Base-by-base conservation (phyloP, 106 monocot species). In the Triglochin maritima region DNA sequence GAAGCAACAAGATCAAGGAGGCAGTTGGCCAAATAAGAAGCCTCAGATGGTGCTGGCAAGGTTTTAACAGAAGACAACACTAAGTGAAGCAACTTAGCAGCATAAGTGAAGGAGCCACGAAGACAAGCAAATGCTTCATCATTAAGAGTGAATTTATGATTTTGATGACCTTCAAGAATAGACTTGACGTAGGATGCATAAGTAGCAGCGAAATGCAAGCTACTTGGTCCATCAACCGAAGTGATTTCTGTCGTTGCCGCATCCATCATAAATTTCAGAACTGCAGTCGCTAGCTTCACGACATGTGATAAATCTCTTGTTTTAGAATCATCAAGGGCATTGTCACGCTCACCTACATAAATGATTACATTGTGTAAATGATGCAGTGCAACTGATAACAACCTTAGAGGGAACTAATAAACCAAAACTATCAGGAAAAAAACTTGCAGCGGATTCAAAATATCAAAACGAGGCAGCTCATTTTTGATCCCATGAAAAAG, bases 11-110 rank as follows among this genome's bases (percentile, higher is more conserved):
- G 81, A 59, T 91, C 85, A 68, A 96, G 64, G 64, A 96, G 85
- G 78, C 79, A 62, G 78, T 82, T 86, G 6, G 88, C 61, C 53
- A 96, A 85, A 68, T 59, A 59, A 50, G 83, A 91, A 14, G 58
- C 79, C 57, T 84, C 81, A 56, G 46, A 60, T 56, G 81, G 77
- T 56, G 79, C 72, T 54, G 71, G 49, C 42, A 69, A 76, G 50
- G 72, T 65, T 63, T 79, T 81, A 54, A 54, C 72, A 16, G 63
- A 81, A 43, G 59, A 64, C n/a, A 96, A 71, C 3, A 84, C 67
- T 55, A 88, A 48, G 71, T 96, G 79, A 47, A 91, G 86, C 44
- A 96, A 68, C 68, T 96, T 96, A 49, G 83, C 81, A 56, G 75
- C 69, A 74, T 96, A 96, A 43, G 85, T 83, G 77, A 83, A 88